Base-by-base conservation (phyloP, 345 rosid genomes). In the Murraya paniculata region DNA sequence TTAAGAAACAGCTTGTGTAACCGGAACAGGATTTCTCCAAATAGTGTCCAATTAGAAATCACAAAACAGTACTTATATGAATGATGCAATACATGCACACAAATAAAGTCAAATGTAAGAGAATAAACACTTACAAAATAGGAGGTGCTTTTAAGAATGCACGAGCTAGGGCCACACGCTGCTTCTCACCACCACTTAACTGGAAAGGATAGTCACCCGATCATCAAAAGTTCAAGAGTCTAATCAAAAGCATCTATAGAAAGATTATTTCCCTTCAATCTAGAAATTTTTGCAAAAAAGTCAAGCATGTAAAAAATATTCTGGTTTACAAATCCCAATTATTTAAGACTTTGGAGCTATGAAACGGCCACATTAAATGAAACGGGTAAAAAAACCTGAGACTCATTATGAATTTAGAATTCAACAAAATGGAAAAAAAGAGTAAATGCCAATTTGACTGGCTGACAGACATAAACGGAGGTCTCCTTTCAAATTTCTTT, bases 171-270 rank as follows among this genome's bases (percentile, higher is more conserved):
- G 98, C 98, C 73, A 97, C 98, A 62, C 99, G 94, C 86, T 94
- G 99, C 83, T 97, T 97, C 88, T 97, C 99, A 81, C 99, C 99
- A 72, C 99, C 98, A 78, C 99, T 97, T 87, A 97, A 86, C 98
- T 97, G 92, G 83, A 79, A 36, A 82, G 68, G 78, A 79, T 74
- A 73, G 33, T 36, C 39, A 28, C 38, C 7, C 38, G 33, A 60
- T 79, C 71, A 79, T 24, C 24, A 33, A 68, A 41, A 67, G 35
- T 36, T 77, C 72, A 75, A 50, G 38, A 64, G n/a, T 65, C 62
- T 66, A 64, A 24, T 24, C 22, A 53, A 77, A 50, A 48, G 50
- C 48, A 77, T 36, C 5, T n/a, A 80, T 55, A 61, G 31, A 68
- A 38, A 73, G 13, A 39, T 39, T 50, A 10, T 18, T 36, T 61